Base-by-base conservation (phyloP, 345 rosid species). In the Lagerstroemia speciosa region DNA sequence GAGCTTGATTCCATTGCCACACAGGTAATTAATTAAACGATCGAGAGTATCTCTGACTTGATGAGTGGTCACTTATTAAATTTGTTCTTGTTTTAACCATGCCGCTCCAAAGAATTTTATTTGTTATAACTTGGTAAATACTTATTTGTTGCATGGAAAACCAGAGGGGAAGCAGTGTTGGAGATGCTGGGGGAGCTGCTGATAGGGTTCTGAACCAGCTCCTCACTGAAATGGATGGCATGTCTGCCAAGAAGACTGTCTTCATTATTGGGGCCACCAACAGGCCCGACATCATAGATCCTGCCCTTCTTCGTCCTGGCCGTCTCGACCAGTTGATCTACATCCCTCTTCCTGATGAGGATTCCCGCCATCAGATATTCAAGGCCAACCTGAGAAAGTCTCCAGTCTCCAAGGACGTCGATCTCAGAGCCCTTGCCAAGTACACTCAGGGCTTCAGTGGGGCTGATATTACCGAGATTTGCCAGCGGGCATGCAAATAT, bases 151-250 rank as follows among this genome's bases (percentile, higher is more conserved):
- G 38, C 2, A 2, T 45, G 31, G 48, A 29, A 34, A 52, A 75
- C 62, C 83, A 93, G 91, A 91, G 98, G 82, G 98, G 98, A 74
- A 84, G 90, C 82, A 87, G 98, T 34, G 86, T 74, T 20, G 92
- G 95, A 50, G 98, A 93, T 82, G 98, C 97, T 22, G 97, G 97
- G 2, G 98, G 98, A 77, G 98, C 98, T 62, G 98, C 98, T 24
- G 98, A 93, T 72, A 84, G 97, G 80, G 97, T 93, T 53, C 65
- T 93, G 82, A 93, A 93, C 78, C 98, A 93, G 79, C 98, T 93
- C 74, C 78, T 93, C 71, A 91, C 97, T 0, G 97, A 93, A 77
- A 93, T 93, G 98, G 98, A 93, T 71, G 98, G 98, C 69, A 93
- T 93, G 98, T 82, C 90, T 24, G 98, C 96, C 2, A 93, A 91